Conservation (phyloP, 164 flowering plant species). For the Sextonia rubra region DNA sequence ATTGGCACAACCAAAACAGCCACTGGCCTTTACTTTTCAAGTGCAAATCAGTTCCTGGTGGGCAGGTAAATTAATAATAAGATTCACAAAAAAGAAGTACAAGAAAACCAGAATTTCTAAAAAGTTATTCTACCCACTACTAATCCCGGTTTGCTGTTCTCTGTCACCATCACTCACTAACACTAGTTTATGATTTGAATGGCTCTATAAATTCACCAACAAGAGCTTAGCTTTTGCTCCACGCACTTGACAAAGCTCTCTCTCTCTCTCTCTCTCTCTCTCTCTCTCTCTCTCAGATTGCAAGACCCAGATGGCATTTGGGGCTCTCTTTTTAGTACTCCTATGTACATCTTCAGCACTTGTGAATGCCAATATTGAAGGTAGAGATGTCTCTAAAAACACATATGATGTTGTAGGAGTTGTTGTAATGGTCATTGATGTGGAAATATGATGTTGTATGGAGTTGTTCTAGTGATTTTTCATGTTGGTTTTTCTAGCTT, state of each 20-base stretch:
- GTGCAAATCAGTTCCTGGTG: neutral
- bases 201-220: conserved; percentile 10
- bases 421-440: neutral
- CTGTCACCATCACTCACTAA: neutral
- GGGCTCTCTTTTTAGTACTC: conserved; percentile 17
- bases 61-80: neutral
- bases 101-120: too few relatives aligned
- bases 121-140: too few relatives aligned
- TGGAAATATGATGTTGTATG: neutral
- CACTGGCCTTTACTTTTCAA: neutral
- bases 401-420: neutral
- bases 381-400: conserved; percentile 10
- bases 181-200: neutral
- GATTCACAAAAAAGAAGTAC: neutral
- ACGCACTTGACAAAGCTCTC: neutral
- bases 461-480: neutral
- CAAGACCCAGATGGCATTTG: conserved; percentile 25
- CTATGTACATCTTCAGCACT: conserved; percentile 14
- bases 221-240: neutral
- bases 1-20: too few relatives aligned
- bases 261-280: conserved; percentile 7
- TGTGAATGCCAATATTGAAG: conserved; percentile 43
- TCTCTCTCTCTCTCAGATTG: conserved; percentile 4
- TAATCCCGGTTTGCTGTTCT: neutral
- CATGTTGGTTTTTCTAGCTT: neutral